Base-by-base conservation (phyloP, 495 filamentous ascomycete species). In the Parmelia sp. region DNA sequence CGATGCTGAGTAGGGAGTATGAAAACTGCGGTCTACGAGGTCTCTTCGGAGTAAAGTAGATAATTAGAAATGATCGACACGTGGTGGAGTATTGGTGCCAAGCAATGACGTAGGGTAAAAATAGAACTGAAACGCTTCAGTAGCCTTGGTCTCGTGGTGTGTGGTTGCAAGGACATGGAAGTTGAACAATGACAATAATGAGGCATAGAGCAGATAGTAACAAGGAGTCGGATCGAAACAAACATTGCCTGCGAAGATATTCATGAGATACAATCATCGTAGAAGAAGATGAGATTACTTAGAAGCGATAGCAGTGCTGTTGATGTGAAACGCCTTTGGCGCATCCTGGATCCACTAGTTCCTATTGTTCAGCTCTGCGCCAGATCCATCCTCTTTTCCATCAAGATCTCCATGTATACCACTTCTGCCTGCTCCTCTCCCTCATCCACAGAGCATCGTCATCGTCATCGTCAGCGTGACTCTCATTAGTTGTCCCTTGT, bases 21-120 rank as follows among this genome's bases (percentile, higher is more conserved):
- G n/a, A n/a, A n/a, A n/a, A n/a, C n/a, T n/a, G n/a, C n/a, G n/a
- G n/a, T n/a, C n/a, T n/a, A n/a, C n/a, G n/a, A n/a, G n/a, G n/a
- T n/a, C n/a, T n/a, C n/a, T n/a, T n/a, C n/a, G n/a, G n/a, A n/a
- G n/a, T n/a, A n/a, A n/a, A n/a, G n/a, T n/a, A n/a, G n/a, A n/a
- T n/a, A 10, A 36, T 10, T 36, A 10, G 35, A 36, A 36, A 36
- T 36, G 39, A 15, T 47, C 40, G 17, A 19, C 19, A 19, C 40
- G 40, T 10, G 2, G 19, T 47, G 15, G 8, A 23, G 21, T 47
- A 12, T 25, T n/a, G 21, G 29, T 19, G 51, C 51, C 51, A 55
- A 55, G 51, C 14, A 55, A 55, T 55, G 51, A 55, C 51, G 51
- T 55, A 55, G 12, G 12, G 49, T 53, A 53, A 53, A 53, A 53